Base-by-base conservation (phyloP, 2,329 filamentous ascomycete species). In the Arachnopeziza araneosa region DNA sequence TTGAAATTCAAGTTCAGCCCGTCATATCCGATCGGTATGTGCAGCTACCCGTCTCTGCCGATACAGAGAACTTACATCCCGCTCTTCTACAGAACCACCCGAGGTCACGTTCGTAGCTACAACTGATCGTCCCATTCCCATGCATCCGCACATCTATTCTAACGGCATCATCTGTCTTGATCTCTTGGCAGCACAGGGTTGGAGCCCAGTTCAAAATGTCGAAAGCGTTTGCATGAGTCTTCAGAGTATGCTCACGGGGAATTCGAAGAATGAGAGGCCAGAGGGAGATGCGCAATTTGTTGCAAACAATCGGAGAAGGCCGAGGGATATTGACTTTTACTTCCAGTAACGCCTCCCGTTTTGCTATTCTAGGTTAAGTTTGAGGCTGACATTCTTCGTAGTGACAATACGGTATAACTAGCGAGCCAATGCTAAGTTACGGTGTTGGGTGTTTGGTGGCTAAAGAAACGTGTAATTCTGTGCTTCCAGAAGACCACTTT, bases 131-230 rank as follows among this genome's bases (percentile, higher is more conserved):
- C 81, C 83, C 48, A 93, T 99, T 69, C 95, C 95, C 0, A 93
- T 96, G 74, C 95, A 99, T 71, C 95, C 95, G 2, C 95, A 99
- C 77, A 90, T 99, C 75, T 99, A 99, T 79, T 95, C 68, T 68
- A 99, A 99, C 75, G 95, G 95, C 68, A 96, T 98, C 74, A 99
- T 99, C 72, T 99, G 95, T 71, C 88, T 99, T 54, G 95, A 99
- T 69, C 83, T 99, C 1, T 85, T 99, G 9, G 91, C 91, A 56
- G 80, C 83, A 10, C 87, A 91, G 64, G 95, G 95, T 59, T 99
- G 95, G 95, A 95, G 89, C 54, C 95, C 95, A 0, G 93, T 99
- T 0, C 95, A 99, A 73, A 97, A 93, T 61, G 95, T 97, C 9
- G 93, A 98, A 78, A 96, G 90, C 70, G 87, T 99, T 24, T 97